These are phyloP conservation scores for Ilyonectria destructans DNA, from an alignment of 2,329 filamentous ascomycete species.

Conservation along the genomic window DNA sequence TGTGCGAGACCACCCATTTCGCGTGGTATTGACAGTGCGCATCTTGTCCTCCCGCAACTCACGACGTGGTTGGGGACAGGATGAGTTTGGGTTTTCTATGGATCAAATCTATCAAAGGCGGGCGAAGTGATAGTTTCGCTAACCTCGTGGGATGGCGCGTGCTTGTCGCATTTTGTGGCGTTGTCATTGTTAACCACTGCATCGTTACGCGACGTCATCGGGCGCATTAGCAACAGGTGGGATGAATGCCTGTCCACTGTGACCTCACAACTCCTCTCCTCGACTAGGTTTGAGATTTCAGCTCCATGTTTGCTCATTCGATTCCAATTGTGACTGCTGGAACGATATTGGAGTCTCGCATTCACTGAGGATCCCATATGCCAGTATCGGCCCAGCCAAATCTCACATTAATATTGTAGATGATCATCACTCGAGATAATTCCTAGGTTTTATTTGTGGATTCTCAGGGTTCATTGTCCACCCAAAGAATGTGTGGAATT, in stretches of 20 bases:
- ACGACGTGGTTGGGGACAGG: too few species aligned
- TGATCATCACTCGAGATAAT: too few species aligned
- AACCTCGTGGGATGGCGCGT: neutral
- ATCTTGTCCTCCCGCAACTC: neutral
- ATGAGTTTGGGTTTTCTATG: neutral
- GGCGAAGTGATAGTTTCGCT: neutral
- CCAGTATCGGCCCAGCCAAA: too few species aligned
- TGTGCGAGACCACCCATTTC: constrained; percentile 1
- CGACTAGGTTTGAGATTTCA: neutral
- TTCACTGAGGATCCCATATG: too few species aligned
- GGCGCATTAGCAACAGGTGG: neutral
- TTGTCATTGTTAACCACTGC: neutral
- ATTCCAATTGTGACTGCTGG: too few species aligned
- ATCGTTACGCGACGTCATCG: neutral
- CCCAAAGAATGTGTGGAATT: too few species aligned
- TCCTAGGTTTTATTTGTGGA: too few species aligned
- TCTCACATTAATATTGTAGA: too few species aligned
- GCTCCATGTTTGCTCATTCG: neutral
- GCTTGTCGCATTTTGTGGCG: neutral
- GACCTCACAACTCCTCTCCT: neutral
- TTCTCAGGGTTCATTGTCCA: too few species aligned
- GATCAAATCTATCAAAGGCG: neutral
- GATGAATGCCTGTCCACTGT: too few species aligned
- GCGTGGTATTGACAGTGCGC: constrained; percentile 19
- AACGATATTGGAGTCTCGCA: too few species aligned